Percentiles rank a stretch among this genome's conserved stretches.
These are phyloP conservation scores for Xerocomus potaroensis DNA, from an alignment of 768 basidiomycete genomes.

Conservation along the genomic window DNA sequence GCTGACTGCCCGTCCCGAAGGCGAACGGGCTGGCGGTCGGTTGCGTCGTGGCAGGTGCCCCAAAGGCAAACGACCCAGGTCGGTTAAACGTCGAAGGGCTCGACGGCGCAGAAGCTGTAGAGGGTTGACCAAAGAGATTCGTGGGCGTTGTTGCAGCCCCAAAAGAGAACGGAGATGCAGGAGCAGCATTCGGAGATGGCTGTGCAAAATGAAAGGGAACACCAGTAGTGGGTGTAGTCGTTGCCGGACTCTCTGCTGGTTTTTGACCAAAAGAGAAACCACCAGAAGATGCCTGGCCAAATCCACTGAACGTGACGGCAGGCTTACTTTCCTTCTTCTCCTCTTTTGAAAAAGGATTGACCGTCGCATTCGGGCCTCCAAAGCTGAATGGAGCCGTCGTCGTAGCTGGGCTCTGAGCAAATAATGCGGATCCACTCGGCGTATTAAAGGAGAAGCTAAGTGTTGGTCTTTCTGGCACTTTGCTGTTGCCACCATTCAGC, in stretches of 20 bases:
- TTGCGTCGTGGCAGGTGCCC: conserved; percentile 35
- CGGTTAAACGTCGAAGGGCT: conserved; percentile 59
- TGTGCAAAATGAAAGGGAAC: conserved; percentile 47
- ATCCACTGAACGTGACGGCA: conserved; percentile 41
- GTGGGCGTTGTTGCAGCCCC: conserved; percentile 35
- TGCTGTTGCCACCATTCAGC: conserved; percentile 31
- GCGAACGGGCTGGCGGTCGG: conserved; percentile 36
- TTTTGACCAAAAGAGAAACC: conserved; percentile 48
- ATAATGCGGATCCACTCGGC: conserved; percentile 34
- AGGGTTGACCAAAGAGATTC: conserved; percentile 41
- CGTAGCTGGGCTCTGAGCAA: conserved; percentile 33
- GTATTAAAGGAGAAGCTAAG: conserved; percentile 47
- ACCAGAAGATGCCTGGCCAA: conserved; percentile 40
- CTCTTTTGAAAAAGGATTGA: conserved; percentile 51
- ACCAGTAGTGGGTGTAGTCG: conserved; percentile 35
- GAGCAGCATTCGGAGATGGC: conserved; percentile 34
- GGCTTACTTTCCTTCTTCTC: conserved; percentile 42
- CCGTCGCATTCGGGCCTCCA: conserved; percentile 22
- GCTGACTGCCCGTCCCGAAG: conserved; percentile 52
- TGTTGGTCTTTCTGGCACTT: conserved; percentile 38
- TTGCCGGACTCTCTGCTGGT: conserved; percentile 35
- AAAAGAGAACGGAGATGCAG: conserved; percentile 44
- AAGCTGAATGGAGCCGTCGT: conserved; percentile 34
- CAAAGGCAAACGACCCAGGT: conserved; percentile 44
- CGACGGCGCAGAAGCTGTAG: conserved; percentile 45